Evolutionary conservation across 2,329 filamentous ascomycete species (phyloP).

Genomic region (Boeremia lycopersici): DNA sequence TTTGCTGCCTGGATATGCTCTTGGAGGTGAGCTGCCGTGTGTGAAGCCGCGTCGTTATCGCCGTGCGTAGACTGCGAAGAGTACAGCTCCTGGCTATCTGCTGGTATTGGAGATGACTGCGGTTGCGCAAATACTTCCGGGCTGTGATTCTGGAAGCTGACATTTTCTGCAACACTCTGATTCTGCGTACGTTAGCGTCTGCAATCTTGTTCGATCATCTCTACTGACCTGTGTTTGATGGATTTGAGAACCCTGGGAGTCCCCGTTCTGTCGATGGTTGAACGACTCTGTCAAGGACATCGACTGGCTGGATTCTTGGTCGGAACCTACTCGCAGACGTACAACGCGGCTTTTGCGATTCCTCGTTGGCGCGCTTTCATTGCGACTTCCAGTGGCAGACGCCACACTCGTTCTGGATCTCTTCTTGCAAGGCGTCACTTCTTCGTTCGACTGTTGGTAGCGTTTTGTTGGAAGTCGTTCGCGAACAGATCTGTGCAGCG

Average conservation of each 20-base stretch:
- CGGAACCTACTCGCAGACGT: background rate
- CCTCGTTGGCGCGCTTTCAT: background rate
- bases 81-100: conserved; percentile 1
- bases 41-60: background rate
- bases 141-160: background rate
- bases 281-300: conserved; percentile 9
- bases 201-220: too few species aligned
- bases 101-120: conserved; percentile 3
- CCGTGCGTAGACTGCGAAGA: conserved; percentile 1
- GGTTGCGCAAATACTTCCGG: conserved; percentile 10
- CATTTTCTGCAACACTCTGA: background rate
- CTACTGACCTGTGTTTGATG: background rate
- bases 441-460: background rate
- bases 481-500: conserved; percentile 2
- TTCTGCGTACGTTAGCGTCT: background rate
- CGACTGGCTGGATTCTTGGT: background rate
- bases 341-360: background rate
- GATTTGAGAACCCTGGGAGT: background rate
- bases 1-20: background rate
- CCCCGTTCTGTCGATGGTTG: background rate
- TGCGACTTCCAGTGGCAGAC: background rate
- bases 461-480: conserved; percentile 5
- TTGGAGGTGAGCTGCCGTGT: background rate
- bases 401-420: background rate
- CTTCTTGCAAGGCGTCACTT: background rate